Base-by-base conservation (phyloP, 345 rosid genomes). In the Laguncularia racemosa region DNA sequence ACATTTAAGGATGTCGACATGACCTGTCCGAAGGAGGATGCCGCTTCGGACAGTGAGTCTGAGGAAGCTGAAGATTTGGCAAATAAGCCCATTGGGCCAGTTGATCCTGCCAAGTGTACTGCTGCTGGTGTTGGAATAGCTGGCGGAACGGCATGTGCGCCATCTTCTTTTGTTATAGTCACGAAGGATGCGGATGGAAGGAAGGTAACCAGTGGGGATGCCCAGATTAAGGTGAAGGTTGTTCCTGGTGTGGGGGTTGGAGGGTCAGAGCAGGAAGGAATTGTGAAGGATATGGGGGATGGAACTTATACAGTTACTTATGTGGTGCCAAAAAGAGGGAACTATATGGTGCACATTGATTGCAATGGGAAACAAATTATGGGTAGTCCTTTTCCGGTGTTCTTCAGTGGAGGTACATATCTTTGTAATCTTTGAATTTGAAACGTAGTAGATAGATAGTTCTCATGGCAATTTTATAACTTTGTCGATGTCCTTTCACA, bases 301-400 rank as follows among this genome's bases (percentile, higher is more conserved):
- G 99, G 99, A 67, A 81, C 78, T 21, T 93, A 89, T 55, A 73
- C 84, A 0, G 96, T 89, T 19, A 87, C 96, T 14, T 93, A 93
- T 73, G 95, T 82, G 57, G 99, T 89, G 51, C 97, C 99, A 12
- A 93, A 89, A 73, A 87, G 97, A 66, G 99, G 99, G 50, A 85
- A 93, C 78, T 93, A 93, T 76, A 93, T 93, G 96, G 79, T 93
- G 43, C 83, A 65, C 62, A 75, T 93, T 68, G 97, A 93, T 20
- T 89, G 96, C 54, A 85, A 93, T 64, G 97, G 87, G 17, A 80
- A 60, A 69, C 71, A 96, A n/a, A 89, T 93, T 6, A 82, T 81
- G 95, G 97, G 97, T 20, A 93, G 95, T 72, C 99, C 97, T 0
- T 93, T 93, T 56, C 99, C 99, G 14, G 99, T 93, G 53, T 93